Base-by-base conservation (phyloP, 805 yeast genomes). In the Wickerhamiella bombiphila region DNA sequence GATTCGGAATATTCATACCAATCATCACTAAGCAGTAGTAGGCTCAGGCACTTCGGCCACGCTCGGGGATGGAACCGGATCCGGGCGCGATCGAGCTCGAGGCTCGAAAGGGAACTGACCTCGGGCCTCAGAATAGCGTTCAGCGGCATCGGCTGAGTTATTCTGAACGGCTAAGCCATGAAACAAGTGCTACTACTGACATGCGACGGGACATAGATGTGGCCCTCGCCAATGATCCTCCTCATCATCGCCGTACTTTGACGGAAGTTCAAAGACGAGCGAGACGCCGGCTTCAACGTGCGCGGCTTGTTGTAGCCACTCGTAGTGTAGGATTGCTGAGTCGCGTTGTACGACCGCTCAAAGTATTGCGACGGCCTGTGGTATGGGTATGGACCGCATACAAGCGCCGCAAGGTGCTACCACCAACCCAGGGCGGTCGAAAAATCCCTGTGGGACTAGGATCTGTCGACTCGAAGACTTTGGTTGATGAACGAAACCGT, bases 371-470 rank as follows among this genome's bases (percentile, higher is more conserved):
- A 24, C 21, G 38, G 17, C 47, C 50, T 4, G 30, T 42, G 13
- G 13, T 21, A 3, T 18, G 29, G 14, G 9, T 40, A 11, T 17
- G 5, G 22, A 32, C 34, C 9, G 39, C 36, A 39, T 50, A 52
- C 52, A 30, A 25, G 6, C 43, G 41, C 16, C 42, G 52, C 11
- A 33, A 42, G 5, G 15, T 29, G 14, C 39, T 50, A 17, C 68
- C 72, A 6, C 70, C 72, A 14, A 68, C 91, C 0, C 65, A 64
- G 30, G 67, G 74, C 32, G 96, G 96, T 2, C 64, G 97, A 42
- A 61, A 65, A 25, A 69, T 86, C n/a, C 94, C 94, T 0, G 54
- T 83, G 5, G 59, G 70, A 1, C 49, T 74, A 13, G 60, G 66
- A 38, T 58, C 65, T 17, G 56, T 2, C 55, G 52, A 25, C 45